Conservation (phyloP, 1,284 basidiomycete species). For the Ganoderma lingzhi region DNA sequence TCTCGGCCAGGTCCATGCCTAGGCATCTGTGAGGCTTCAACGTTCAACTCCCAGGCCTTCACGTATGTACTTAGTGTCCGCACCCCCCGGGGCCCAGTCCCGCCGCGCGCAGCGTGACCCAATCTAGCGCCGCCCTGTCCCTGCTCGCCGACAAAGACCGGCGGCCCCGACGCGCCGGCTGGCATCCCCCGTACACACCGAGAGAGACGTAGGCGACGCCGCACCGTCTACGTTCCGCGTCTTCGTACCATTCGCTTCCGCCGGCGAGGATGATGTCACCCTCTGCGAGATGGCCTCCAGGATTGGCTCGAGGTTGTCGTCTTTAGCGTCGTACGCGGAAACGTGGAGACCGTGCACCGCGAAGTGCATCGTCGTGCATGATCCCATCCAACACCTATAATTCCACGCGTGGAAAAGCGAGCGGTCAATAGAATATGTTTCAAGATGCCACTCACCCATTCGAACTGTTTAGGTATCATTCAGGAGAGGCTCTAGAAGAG, state of each 20-base stretch:
- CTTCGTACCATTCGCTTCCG: constrained; percentile 5
- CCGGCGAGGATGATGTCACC: constrained; percentile 34
- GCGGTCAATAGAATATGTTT: background rate
- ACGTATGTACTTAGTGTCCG: no score
- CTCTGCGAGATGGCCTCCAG: constrained; percentile 17
- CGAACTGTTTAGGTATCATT: no score
- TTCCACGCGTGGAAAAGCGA: no score
- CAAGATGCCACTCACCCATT: background rate
- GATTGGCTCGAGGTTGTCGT: constrained; percentile 23
- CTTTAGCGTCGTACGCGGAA: constrained; percentile 32
- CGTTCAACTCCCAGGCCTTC: constrained; percentile 27
- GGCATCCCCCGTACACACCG: constrained; percentile 19
- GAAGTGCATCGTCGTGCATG: constrained; percentile 39
- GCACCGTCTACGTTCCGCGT: constrained; percentile 31
- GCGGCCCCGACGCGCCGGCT: constrained; percentile 35
- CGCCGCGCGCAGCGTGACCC: constrained; percentile 24
- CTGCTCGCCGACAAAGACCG: constrained; percentile 36
- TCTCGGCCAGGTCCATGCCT: constrained; percentile 31
- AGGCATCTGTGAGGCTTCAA: constrained; percentile 19
- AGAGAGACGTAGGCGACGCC: constrained; percentile 19
- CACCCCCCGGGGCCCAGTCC: no score
- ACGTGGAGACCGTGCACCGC: constrained; percentile 35
- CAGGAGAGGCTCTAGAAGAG: background rate
- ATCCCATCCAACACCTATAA: constrained; percentile 30
- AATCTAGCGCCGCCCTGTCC: constrained; percentile 27